A percentile compares a stretch with the other conserved stretches of the same genome.
Evolutionary conservation across 352 stramenopile species (phyloP).

Genomic region (Phytophthora sp.): DNA sequence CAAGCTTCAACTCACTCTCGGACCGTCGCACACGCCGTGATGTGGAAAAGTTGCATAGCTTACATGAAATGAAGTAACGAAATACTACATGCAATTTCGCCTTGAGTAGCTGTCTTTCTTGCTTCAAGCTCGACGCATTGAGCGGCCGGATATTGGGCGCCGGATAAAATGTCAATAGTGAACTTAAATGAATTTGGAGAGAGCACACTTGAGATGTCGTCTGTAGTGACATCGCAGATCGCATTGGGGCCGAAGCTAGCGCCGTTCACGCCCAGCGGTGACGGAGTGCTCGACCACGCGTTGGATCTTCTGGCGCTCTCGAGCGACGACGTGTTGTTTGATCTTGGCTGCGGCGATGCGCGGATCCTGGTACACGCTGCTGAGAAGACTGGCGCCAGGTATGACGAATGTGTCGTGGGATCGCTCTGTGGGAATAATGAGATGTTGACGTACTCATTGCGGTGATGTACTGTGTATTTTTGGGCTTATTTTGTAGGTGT

Average conservation of each 20-base stretch:
- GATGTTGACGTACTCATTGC: conserved; percentile 1
- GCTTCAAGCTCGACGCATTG: conserved; percentile 21
- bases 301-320: conserved; percentile 70
- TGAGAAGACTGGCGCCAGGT: conserved; percentile 50
- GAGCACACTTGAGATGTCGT: too few species aligned
- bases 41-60: conserved; percentile 25
- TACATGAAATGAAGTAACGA: conserved; percentile 36
- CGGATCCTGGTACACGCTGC: conserved; percentile 73
- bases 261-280: conserved; percentile 80
- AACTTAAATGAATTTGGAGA: conserved; percentile 18
- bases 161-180: conserved; percentile 17
- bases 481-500: conserved; percentile 44
- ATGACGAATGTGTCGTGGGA: not conserved
- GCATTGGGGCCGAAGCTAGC: conserved; percentile 63
- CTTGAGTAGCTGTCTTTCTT: not conserved
- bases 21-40: not conserved
- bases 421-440: not conserved
- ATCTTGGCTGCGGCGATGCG: conserved; percentile 82
- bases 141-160: conserved; percentile 8
- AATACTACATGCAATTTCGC: conserved; percentile 25
- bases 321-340: conserved; percentile 64
- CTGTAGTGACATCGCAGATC: conserved; percentile 5
- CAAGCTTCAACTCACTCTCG: conserved; percentile 5
- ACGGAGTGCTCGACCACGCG: conserved; percentile 64
- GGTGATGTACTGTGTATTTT: not conserved